phyloP scores from a whole-genome alignment of 1,139 yeast species.

The Kurtzmaniella quercitrusa region DNA sequence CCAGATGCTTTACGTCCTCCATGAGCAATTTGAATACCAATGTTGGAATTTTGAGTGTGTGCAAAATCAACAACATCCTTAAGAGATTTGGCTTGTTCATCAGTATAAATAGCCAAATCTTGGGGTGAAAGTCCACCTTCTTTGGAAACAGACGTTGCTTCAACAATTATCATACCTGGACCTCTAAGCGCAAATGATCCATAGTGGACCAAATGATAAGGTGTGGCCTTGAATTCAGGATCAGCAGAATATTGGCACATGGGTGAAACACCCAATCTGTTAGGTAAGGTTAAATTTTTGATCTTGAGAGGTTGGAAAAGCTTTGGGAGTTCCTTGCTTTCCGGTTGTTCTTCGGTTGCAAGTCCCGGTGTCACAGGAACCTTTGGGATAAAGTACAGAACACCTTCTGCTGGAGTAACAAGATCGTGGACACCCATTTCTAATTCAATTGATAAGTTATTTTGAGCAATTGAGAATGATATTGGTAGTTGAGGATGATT shows the following conservation, averaged over 20 bases:
- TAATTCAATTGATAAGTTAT: background rate
- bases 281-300: slow-evolving; percentile 30
- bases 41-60: slow-evolving; percentile 46
- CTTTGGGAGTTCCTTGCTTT: slow-evolving; percentile 8
- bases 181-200: slow-evolving; percentile 43
- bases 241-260: slow-evolving; percentile 54
- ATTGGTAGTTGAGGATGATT: no score
- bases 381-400: slow-evolving; percentile 5
- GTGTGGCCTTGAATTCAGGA: slow-evolving; percentile 34
- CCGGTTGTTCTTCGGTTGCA: slow-evolving; percentile 8
- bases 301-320: slow-evolving; percentile 9
- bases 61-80: slow-evolving; percentile 51
- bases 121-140: slow-evolving; percentile 42
- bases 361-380: slow-evolving; percentile 7
- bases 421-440: slow-evolving; percentile 3
- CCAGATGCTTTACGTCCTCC: slow-evolving; percentile 51
- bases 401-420: slow-evolving; percentile 6
- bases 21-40: slow-evolving; percentile 55
- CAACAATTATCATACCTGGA: slow-evolving; percentile 46
- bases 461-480: no score
- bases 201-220: slow-evolving; percentile 46
- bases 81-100: slow-evolving; percentile 45
- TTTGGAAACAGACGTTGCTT: slow-evolving; percentile 43
- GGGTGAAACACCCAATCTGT: slow-evolving; percentile 56
- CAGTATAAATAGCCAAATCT: slow-evolving; percentile 50